Percentiles rank a stretch among this genome's conserved stretches.
These are phyloP conservation scores for Neofusicoccum parvum DNA, from an alignment of 2,329 filamentous ascomycete genomes.

Conservation along the genomic window DNA sequence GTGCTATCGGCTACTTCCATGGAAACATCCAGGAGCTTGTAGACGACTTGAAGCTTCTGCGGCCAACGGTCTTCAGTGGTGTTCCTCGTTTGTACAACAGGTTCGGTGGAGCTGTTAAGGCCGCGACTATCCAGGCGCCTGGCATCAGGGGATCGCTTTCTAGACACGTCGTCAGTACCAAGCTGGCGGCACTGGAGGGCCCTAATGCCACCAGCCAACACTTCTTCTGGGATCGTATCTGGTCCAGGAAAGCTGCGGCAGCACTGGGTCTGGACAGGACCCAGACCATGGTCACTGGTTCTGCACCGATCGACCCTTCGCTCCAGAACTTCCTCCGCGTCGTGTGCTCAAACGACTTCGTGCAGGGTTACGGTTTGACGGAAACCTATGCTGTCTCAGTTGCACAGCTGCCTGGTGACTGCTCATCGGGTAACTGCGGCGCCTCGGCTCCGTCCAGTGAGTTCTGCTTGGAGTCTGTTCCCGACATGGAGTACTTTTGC, in stretches of 20 bases:
- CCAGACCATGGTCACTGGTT: constrained; percentile 79
- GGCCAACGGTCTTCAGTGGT: constrained; percentile 80
- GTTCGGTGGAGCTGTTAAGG: constrained; percentile 80
- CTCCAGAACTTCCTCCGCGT: constrained; percentile 88
- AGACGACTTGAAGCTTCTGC: constrained; percentile 86
- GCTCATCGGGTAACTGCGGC: constrained; percentile 79
- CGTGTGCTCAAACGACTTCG: constrained; percentile 75
- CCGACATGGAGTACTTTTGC: constrained; percentile 89
- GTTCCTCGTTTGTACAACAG: constrained; percentile 92
- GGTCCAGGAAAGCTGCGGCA: constrained; percentile 83
- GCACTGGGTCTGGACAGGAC: constrained; percentile 78
- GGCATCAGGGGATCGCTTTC: constrained; percentile 82
- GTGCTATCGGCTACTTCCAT: constrained; percentile 86
- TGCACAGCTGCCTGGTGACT: constrained; percentile 71
- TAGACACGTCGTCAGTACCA: constrained; percentile 75
- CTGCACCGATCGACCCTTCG: constrained; percentile 84
- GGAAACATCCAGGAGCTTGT: constrained; percentile 84
- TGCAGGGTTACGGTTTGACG: constrained; percentile 91
- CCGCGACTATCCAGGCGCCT: constrained; percentile 74
- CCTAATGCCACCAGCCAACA: constrained; percentile 79
- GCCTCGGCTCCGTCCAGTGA: constrained; percentile 69
- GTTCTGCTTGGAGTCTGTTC: constrained; percentile 80
- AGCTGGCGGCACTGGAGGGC: constrained; percentile 76
- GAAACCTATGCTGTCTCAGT: constrained; percentile 83
- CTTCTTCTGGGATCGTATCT: constrained; percentile 80